Percentiles rank a stretch among this genome's conserved stretches.
Evolutionary conservation across 179 eudicot species (phyloP).

Genomic region (Sideroxylon spinosum): DNA sequence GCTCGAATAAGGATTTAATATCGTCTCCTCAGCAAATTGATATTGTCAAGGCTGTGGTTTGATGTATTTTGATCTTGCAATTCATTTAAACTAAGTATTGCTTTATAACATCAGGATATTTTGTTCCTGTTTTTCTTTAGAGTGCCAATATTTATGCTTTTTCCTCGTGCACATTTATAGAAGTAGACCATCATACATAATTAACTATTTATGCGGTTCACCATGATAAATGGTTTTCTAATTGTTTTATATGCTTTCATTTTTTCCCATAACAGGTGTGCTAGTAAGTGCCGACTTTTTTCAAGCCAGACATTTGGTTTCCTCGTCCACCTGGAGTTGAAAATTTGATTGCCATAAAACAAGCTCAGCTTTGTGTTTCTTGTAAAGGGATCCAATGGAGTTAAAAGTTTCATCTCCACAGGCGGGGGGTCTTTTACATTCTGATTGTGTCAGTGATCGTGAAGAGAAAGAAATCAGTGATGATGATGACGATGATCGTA

Average conservation of each 20-base stretch:
- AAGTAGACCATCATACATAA: background rate
- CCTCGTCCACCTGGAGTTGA: background rate
- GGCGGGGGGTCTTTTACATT: conserved; percentile 47
- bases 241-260: background rate
- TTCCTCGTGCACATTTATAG: background rate
- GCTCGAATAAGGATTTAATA: too few species aligned
- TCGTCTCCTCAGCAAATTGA: too few species aligned
- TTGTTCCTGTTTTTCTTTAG: background rate
- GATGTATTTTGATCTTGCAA: too few species aligned
- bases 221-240: background rate
- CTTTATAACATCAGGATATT: too few species aligned
- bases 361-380: conserved; percentile 4
- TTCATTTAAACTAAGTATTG: too few species aligned
- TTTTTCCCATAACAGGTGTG: background rate
- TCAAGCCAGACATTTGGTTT: background rate
- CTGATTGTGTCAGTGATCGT: conserved; percentile 59
- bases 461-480: conserved; percentile 94
- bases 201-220: background rate
- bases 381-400: conserved; percentile 43
- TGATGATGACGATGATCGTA: conserved; percentile 95
- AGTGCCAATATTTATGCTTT: background rate
- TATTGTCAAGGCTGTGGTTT: too few species aligned
- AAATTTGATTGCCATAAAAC: background rate
- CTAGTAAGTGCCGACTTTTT: conserved; percentile 12
- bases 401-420: conserved; percentile 47